Evolutionary conservation across 2,329 filamentous ascomycete genomes (phyloP), one percentile per base, ranked within the genome.

Genomic region (Sporothrix luriei): DNA sequence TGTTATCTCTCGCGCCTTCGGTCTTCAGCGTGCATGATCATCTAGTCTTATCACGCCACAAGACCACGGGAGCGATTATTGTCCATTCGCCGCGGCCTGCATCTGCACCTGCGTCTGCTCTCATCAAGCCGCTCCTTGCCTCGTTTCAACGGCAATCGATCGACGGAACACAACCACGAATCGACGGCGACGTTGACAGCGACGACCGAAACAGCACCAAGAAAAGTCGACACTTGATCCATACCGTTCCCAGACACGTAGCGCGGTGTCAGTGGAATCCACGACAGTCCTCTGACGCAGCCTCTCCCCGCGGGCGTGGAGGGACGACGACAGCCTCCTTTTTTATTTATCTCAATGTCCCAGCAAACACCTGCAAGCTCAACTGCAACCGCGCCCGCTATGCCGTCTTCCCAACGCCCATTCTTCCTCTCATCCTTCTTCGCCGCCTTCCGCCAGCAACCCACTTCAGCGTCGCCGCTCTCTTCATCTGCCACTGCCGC

Each of bases 391-490:
- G 6, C 40, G n/a, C 21, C 66, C 72, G 77, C 48, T 68, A 85
- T 85, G 83, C 81, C 84, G 62, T 84, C 83, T 48, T 71, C 70
- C 0, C 84, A 86, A 75, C 82, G 84, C 65, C 84, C 84, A 61
- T 86, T 83, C 77, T 85, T 86, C 79, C 82, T 86, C 75, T 84
- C 84, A 61, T 83, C 82, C 75, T 85, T 86, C 79, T 81, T 86
- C 77, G 82, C 84, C 76, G 83, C 84, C 77, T 85, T 86, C 76
- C 83, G 84, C 66, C 83, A 83, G 70, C 82, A 82, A 74, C 76
- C 81, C 24, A 73, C 80, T 54, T 73, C 74, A 19, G 26, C 69
- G 4, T 70, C 73, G 21, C 59, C 70, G 26, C 73, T 59, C 61
- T 73, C 49, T 57, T 69, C 69, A 40, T 14, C 73, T 73, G 29